A percentile compares a stretch with the other conserved stretches of the same genome.
phyloP scores from a whole-genome alignment of 345 rosid genomes.

The Leavenworthia alabamica region DNA sequence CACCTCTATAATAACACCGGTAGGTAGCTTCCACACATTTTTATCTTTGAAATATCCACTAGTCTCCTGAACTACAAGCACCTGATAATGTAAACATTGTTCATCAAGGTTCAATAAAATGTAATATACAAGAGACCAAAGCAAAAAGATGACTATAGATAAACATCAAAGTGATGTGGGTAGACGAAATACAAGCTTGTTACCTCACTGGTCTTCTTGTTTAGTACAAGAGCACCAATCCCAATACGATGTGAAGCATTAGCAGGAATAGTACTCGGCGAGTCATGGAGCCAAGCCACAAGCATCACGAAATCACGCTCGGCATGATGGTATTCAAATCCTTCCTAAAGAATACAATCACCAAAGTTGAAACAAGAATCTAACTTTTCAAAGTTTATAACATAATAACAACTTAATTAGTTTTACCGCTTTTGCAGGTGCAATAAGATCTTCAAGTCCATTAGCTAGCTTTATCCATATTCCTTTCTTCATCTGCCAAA shows the following conservation, averaged over 20 bases:
- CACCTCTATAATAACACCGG: no score
- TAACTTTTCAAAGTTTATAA: not conserved
- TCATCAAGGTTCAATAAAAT: no score
- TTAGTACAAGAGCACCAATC: constrained; percentile 55
- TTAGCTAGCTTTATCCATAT: constrained; percentile 63
- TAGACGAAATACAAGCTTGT: not conserved
- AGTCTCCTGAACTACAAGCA: no score
- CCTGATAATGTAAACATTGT: no score
- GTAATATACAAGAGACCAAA: no score
- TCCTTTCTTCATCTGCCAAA: constrained; percentile 53
- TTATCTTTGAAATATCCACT: no score
- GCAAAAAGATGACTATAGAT: no score
- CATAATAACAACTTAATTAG: not conserved
- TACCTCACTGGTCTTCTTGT: constrained; percentile 46
- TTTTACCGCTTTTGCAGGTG: constrained; percentile 13
- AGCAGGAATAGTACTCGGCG: constrained; percentile 35
- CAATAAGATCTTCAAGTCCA: constrained; percentile 37
- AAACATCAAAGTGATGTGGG: not conserved
- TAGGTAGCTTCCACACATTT: no score
- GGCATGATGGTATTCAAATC: constrained; percentile 54
- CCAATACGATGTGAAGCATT: constrained; percentile 72
- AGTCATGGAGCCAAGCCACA: constrained; percentile 44
- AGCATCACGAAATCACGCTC: constrained; percentile 62
- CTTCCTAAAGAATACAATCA: constrained; percentile 41
- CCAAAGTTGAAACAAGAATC: not conserved